Conservation (phyloP, 805 yeast genomes). For the Candida maltosa region DNA sequence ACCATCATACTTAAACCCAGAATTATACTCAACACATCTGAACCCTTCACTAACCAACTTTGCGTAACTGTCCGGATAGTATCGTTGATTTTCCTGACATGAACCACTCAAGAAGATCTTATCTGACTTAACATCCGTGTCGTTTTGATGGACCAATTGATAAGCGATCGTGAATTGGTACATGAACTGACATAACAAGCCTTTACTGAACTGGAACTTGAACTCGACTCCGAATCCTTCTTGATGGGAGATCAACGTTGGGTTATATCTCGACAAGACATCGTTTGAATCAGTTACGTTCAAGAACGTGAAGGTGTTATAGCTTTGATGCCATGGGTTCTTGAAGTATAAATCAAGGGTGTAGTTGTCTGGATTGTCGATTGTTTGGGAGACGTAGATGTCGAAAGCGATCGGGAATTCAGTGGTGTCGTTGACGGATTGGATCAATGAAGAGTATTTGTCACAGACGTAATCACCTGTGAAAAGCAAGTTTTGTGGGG, state of each 20-base stretch:
- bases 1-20: constrained; percentile 14
- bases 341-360: constrained; percentile 15
- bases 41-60: constrained; percentile 9
- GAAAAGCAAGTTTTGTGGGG: constrained; percentile 11
- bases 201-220: constrained; percentile 13
- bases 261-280: constrained; percentile 10
- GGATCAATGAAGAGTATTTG: constrained; percentile 12
- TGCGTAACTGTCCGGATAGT: constrained; percentile 11
- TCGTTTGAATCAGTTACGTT: constrained; percentile 9
- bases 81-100: constrained; percentile 11
- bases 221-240: constrained; percentile 15
- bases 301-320: constrained; percentile 9
- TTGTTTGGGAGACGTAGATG: constrained; percentile 11
- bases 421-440: constrained; percentile 11
- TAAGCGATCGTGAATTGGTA: constrained; percentile 15
- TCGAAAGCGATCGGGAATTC: constrained; percentile 15
- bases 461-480: constrained; percentile 16
- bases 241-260: constrained; percentile 11
- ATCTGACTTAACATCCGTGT: constrained; percentile 8
- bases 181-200: constrained; percentile 14
- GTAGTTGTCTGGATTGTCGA: constrained; percentile 13
- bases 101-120: constrained; percentile 16
- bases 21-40: constrained; percentile 16
- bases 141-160: constrained; percentile 9
- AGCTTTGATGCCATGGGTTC: constrained; percentile 7